Conservation (phyloP, 2,329 filamentous ascomycete species). For the Colletotrichum endophyticum region DNA sequence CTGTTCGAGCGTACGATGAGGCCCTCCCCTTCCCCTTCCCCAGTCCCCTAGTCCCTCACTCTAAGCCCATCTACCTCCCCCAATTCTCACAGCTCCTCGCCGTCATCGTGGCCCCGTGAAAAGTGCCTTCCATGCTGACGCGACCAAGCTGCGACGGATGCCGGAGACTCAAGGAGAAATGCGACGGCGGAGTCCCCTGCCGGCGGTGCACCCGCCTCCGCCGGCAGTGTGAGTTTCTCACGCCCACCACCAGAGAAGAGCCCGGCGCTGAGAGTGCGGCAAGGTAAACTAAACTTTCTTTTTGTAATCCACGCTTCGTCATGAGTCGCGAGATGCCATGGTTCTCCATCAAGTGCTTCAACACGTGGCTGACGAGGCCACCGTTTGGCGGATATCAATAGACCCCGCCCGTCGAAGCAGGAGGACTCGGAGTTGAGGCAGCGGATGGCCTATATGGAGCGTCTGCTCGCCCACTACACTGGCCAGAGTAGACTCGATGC, state of each 20-base stretch:
- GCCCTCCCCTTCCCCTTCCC: background rate
- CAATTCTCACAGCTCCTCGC: background rate
- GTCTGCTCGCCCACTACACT: constrained; percentile 50
- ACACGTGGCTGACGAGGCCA: constrained; percentile 13
- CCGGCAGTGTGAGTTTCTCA: constrained; percentile 53
- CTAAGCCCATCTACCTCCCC: background rate
- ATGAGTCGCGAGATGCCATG: background rate
- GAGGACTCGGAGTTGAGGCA: constrained; percentile 22
- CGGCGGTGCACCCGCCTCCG: constrained; percentile 55
- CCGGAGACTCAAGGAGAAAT: constrained; percentile 61
- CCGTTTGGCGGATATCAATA: background rate
- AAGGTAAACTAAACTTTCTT: background rate
- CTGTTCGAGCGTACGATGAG: constrained; percentile 27
- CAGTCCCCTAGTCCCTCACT: fast-evolving
- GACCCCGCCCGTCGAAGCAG: background rate
- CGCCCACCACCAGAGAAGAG: constrained; percentile 33
- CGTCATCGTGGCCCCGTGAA: background rate
- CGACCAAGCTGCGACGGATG: constrained; percentile 56
- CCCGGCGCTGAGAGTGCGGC: constrained; percentile 18
- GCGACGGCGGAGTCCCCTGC: constrained; percentile 59
- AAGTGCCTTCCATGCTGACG: constrained; percentile 11
- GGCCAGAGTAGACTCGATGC: constrained; percentile 48
- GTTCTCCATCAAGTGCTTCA: background rate
- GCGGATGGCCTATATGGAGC: constrained; percentile 43
- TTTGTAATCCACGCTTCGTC: background rate